These are phyloP conservation scores for Candida ipomoeae DNA, from an alignment of 805 yeast species.

Conservation along the genomic window DNA sequence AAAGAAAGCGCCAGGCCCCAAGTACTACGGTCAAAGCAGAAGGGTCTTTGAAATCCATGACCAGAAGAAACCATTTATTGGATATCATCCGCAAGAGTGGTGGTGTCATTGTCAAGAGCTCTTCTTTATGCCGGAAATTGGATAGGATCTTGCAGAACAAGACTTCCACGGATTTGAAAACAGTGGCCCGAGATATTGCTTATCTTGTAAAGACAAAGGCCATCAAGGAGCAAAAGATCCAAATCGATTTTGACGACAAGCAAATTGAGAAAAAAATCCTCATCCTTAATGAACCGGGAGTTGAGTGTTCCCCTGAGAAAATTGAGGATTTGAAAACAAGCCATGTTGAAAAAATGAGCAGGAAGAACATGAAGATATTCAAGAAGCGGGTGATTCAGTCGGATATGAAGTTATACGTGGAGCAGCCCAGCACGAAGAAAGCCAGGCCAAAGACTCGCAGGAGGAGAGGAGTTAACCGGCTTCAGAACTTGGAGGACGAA, in stretches of 20 bases:
- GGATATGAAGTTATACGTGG: conserved; percentile 14
- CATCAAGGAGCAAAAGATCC: conserved; percentile 15
- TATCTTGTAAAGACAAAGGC: conserved; percentile 20
- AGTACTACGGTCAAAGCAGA: conserved; percentile 5
- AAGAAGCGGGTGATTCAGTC: conserved; percentile 10
- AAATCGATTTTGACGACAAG: conserved; percentile 26
- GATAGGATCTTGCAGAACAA: conserved; percentile 26
- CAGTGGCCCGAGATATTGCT: conserved; percentile 36
- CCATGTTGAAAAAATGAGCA: conserved; percentile 11
- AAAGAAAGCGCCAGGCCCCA: conserved; percentile 1
- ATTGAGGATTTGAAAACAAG: conserved; percentile 25
- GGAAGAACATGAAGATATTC: conserved; percentile 11
- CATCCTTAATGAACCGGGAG: conserved; percentile 25
- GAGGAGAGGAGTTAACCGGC: conserved; percentile 11
- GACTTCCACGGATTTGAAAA: conserved; percentile 36
- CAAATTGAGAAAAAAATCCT: conserved; percentile 28
- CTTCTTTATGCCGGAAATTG: conserved; percentile 28
- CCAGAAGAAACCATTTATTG: conserved; percentile 27
- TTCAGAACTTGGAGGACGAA: conserved; percentile 13
- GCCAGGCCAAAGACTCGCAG: conserved; percentile 1
- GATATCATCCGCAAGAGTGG: conserved; percentile 32
- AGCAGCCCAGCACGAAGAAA: conserved; percentile 6
- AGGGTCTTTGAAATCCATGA: conserved; percentile 26
- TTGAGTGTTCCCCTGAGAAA: conserved; percentile 25
- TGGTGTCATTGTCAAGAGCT: conserved; percentile 35